Percentiles rank a stretch among this genome's conserved stretches.
phyloP scores from a whole-genome alignment of 2,329 filamentous ascomycete genomes.

The Monascus ruber region DNA sequence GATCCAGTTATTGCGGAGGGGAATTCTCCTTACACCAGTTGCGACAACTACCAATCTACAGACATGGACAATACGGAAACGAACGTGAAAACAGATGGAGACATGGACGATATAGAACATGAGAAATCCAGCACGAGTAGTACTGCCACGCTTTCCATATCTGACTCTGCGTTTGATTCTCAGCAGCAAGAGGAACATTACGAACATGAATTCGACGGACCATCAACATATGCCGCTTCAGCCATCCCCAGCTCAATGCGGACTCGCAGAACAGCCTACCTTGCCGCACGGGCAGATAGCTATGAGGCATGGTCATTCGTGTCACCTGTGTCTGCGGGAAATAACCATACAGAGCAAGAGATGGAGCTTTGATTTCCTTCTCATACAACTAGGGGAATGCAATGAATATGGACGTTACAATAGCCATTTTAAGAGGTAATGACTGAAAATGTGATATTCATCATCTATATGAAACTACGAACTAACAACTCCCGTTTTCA shows the following conservation, averaged over 20 bases:
- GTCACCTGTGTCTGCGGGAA: constrained; percentile 32
- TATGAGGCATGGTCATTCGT: constrained; percentile 32
- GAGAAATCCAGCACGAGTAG: constrained; percentile 9
- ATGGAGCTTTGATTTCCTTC: constrained; percentile 25
- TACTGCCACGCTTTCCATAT: constrained; percentile 9
- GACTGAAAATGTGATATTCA: too few relatives aligned
- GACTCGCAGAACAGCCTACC: constrained; percentile 26
- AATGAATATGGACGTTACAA: not conserved
- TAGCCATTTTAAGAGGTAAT: not conserved
- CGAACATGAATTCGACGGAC: not conserved
- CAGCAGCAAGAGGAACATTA: constrained; percentile 2
- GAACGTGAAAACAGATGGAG: not conserved
- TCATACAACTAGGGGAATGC: not conserved
- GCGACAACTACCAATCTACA: not conserved
- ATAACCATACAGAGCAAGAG: constrained; percentile 33
- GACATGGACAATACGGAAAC: not conserved
- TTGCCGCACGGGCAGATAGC: constrained; percentile 30
- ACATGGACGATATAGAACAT: constrained; percentile 2
- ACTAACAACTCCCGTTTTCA: too few relatives aligned
- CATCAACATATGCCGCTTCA: not conserved
- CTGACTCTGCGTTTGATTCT: constrained; percentile 16
- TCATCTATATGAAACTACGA: too few relatives aligned
- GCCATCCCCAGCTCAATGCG: constrained; percentile 2
- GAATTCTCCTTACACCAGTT: not conserved
- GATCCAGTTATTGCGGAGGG: not conserved